Evolutionary conservation across 2,329 filamentous ascomycete species (phyloP).

Genomic region (Exophiala xenobiotica): DNA sequence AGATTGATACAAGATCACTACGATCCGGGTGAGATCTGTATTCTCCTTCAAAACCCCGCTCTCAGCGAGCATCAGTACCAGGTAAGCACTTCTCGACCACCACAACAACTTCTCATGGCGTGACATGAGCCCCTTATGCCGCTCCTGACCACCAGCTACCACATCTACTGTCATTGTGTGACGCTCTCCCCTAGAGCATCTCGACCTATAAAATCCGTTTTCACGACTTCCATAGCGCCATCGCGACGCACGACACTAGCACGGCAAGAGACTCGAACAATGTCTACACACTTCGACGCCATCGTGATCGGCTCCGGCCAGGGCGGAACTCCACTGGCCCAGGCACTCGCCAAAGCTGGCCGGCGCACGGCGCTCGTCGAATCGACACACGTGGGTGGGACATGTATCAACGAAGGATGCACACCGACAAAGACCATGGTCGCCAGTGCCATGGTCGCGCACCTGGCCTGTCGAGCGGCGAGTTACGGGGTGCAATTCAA

Average conservation of each 20-base stretch:
- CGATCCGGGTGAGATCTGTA: neutral
- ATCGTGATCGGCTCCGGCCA: slow-evolving; percentile 57
- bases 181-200: neutral
- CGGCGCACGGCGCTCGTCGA: slow-evolving; percentile 51
- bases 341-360: slow-evolving; percentile 47
- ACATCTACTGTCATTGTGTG: neutral
- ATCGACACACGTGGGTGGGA: slow-evolving; percentile 50
- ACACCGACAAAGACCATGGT: slow-evolving; percentile 60
- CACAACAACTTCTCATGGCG: neutral
- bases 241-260: neutral
- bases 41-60: neutral
- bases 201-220: neutral
- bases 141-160: neutral
- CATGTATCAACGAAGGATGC: slow-evolving; percentile 57
- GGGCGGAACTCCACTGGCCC: slow-evolving; percentile 51
- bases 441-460: slow-evolving; percentile 52
- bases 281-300: slow-evolving; percentile 38
- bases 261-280: slow-evolving; percentile 12
- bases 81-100: neutral
- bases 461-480: slow-evolving; percentile 43
- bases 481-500: slow-evolving; percentile 49
- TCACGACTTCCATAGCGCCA: neutral
- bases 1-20: neutral
- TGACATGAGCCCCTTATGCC: neutral
- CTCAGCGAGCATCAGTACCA: neutral